Conservation (phyloP, 371 early-diverging fungal genomes). For the Umbelopsis sp. region DNA sequence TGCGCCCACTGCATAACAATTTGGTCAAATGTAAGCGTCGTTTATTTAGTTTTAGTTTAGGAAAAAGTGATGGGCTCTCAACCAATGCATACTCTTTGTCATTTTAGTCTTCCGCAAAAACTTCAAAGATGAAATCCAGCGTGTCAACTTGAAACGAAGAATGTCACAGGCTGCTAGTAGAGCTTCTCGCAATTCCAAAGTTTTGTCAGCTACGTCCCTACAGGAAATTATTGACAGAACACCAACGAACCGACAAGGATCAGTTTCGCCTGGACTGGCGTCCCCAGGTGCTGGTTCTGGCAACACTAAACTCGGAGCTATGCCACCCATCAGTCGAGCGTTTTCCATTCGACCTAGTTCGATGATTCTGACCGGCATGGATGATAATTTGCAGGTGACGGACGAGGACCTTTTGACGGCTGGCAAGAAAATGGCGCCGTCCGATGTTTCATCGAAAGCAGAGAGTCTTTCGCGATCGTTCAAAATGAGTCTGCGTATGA, state of each 20-base stretch:
- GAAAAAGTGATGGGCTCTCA: neutral
- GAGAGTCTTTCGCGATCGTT: conserved; percentile 49
- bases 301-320: conserved; percentile 16
- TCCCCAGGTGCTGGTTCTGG: conserved; percentile 24
- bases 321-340: conserved; percentile 40
- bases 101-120: conserved; percentile 67
- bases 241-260: conserved; percentile 14
- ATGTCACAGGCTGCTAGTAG: conserved; percentile 18
- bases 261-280: neutral
- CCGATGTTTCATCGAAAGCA: conserved; percentile 42
- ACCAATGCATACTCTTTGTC: neutral
- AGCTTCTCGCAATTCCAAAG: conserved; percentile 17
- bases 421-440: conserved; percentile 17
- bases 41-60: neutral
- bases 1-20: conserved; percentile 79
- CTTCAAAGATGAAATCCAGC: conserved; percentile 67
- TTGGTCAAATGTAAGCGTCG: conserved; percentile 60
- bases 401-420: conserved; percentile 23
- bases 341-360: conserved; percentile 34
- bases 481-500: conserved; percentile 49
- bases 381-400: neutral
- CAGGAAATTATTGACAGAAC: conserved; percentile 28
- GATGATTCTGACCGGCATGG: neutral
- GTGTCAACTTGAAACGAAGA: conserved; percentile 25
- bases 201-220: conserved; percentile 22